These are phyloP conservation scores for Saksenaea oblongispora DNA, from an alignment of 371 early-diverging fungal genomes.

Conservation along the genomic window DNA sequence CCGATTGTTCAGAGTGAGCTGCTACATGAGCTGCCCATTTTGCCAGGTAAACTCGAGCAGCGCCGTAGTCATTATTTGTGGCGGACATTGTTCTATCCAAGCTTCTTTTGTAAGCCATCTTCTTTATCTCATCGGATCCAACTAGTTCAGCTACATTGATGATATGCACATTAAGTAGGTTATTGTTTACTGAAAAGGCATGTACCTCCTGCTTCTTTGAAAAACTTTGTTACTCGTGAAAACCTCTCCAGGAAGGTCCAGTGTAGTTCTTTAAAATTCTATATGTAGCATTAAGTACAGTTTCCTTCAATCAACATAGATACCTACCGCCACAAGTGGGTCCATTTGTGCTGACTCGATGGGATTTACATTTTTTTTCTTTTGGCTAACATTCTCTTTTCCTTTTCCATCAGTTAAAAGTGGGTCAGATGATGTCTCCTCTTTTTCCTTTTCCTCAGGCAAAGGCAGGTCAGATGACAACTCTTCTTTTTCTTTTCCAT, in stretches of 20 bases:
- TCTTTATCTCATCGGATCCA: constrained; percentile 65
- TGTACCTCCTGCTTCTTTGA: constrained; percentile 62
- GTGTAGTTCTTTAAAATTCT: background rate
- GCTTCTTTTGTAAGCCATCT: constrained; percentile 37
- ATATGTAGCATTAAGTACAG: background rate
- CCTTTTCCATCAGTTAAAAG: background rate
- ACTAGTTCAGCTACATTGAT: constrained; percentile 56
- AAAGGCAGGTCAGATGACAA: background rate
- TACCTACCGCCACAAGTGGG: constrained; percentile 40
- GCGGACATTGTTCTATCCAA: constrained; percentile 51
- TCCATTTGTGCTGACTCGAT: constrained; percentile 49
- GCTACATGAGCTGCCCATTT: constrained; percentile 79
- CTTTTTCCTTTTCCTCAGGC: background rate
- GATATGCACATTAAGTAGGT: background rate
- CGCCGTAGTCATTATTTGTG: constrained; percentile 88
- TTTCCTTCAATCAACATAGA: background rate
- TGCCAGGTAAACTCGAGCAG: constrained; percentile 82
- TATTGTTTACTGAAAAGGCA: background rate
- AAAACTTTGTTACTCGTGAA: constrained; percentile 75
- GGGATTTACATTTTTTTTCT: background rate
- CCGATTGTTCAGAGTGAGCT: constrained; percentile 37
- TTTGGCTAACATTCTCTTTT: background rate
- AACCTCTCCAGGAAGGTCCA: constrained; percentile 62
- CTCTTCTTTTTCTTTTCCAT: background rate
- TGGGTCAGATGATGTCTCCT: background rate